Conservation (phyloP, 2,329 filamentous ascomycete genomes). For the Rachicladosporium sp. region DNA sequence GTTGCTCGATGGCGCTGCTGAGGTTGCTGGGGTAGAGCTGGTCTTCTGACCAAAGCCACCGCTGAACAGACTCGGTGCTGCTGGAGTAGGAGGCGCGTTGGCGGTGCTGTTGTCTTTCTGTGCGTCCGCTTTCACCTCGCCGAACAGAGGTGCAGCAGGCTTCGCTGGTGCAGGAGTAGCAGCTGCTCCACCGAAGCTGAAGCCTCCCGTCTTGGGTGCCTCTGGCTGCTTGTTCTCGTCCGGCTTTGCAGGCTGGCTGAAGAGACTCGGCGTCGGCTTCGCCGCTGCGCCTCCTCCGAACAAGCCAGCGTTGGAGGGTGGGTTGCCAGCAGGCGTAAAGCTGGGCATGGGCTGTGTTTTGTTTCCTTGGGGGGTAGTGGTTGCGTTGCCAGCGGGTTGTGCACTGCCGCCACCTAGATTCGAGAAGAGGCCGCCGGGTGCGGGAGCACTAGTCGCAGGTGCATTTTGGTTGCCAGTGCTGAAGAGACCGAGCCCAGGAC, state of each 20-base stretch:
- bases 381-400: conserved; percentile 4
- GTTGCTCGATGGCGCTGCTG: conserved; percentile 9
- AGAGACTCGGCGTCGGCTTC: conserved; percentile 7
- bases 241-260: conserved; percentile 5
- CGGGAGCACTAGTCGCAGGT: conserved; percentile 1
- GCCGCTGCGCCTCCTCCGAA: conserved; percentile 3
- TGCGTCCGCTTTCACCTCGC: conserved; percentile 3
- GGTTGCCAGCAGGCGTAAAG: conserved; percentile 20
- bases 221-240: conserved; percentile 7
- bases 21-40: conserved; percentile 15
- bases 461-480: conserved; percentile 1
- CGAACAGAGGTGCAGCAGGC: conserved; percentile 1
- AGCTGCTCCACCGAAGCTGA: not conserved
- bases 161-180: conserved; percentile 1
- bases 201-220: conserved; percentile 1
- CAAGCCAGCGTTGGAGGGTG: conserved; percentile 6
- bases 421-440: conserved; percentile 4
- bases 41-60: conserved; percentile 6
- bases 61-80: conserved; percentile 2
- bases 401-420: conserved; percentile 1
- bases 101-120: conserved; percentile 3
- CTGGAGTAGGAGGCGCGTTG: conserved; percentile 3
- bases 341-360: conserved; percentile 10
- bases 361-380: conserved; percentile 14
- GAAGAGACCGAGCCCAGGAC: not conserved